Evolutionary conservation across 305 asterid species (phyloP), one percentile per base, ranked within the genome.

Genomic region (Petunia hybrid): DNA sequence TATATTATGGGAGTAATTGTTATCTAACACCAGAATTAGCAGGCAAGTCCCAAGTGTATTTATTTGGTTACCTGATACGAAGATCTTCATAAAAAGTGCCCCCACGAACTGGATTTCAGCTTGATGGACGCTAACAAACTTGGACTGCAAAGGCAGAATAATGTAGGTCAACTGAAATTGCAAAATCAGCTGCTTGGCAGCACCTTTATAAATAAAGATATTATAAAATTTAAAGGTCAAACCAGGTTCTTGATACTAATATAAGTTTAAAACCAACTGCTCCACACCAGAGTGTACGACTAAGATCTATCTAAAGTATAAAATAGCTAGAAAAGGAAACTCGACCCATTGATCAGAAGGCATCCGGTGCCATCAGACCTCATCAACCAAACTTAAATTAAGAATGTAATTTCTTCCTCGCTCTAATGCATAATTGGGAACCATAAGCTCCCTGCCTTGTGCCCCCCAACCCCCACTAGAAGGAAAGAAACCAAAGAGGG

Each of bases 101-200:
- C 77, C 77, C 59, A 64, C 66, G 46, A 89, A 82, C 78, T 87
- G 87, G 71, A 90, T 76, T 82, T 90, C 94, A 65, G 88, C 66
- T 84, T 87, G 89, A 80, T 88, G 94, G 31, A 87, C 68, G 79
- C 86, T 90, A 68, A 83, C 85, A 83, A 92, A 92, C 83, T 87
- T 92, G 75, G 78, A 85, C 97, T 92, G 90, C 83, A 81, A 74
- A 66, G 67, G 74, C 81, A 80, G 70, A 53, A 66, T 1, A 3
- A 22, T 71, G 41, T 22, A 22, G 68, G 75, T 41, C 45, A 63
- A 43, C 6, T 64, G 13, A 16, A 43, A 77, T 5, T 70, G 39
- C 9, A 63, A 67, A 6, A 31, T 57, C n/a, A 76, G 39, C 38
- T 79, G 55, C 74, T 7, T 38, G 45, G 56, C 38, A 64, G 70